Evolutionary conservation across 2,329 filamentous ascomycete genomes (phyloP), one percentile per base, ranked within the genome.

Genomic region (Neurospora sp.): DNA sequence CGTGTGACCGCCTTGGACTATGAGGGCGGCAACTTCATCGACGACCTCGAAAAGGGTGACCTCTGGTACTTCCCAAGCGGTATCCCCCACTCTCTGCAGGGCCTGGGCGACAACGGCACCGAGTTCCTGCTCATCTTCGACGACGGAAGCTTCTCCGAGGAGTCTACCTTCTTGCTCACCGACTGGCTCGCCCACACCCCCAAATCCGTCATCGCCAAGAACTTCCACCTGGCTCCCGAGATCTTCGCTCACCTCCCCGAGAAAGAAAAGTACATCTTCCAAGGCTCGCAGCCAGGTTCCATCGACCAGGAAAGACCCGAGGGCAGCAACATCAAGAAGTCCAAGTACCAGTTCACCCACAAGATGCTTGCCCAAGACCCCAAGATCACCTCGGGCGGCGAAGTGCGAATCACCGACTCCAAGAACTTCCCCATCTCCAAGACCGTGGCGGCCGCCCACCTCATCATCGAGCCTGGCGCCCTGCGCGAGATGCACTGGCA

Each of bases 401-500:
- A 87, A 66, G 90, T 93, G 1, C 88, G 91, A 74, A 91, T 94
- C 77, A 85, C 90, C 6, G 91, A 94, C 78, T 91, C 90, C n/a
- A 85, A 82, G 38, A 92, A 91, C 79, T 94, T 95, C 77, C 87
- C 88, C 38, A 85, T 93, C 71, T 91, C 91, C 66, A 89, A 87
- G 78, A 91, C 89, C 0, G 86, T 93, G 23, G 90, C 91, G 0
- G 91, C 91, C 0, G 91, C 90, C 0, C 86, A 93, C 75, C 85
- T 92, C 19, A 86, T 86, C 43, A 91, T 94, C 71, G 82, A 90
- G 73, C 91, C 91, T 0, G 90, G 90, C 15, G 90, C 89, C 0
- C 82, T 93, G 77, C 86, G 91, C 10, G 91, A 93, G 80, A 92
- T 94, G 84, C 91, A 94, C 81, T 94, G 91, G 91, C 91, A 94